phyloP scores from a whole-genome alignment of 331 rosid genomes.

The Acacia pycnantha region DNA sequence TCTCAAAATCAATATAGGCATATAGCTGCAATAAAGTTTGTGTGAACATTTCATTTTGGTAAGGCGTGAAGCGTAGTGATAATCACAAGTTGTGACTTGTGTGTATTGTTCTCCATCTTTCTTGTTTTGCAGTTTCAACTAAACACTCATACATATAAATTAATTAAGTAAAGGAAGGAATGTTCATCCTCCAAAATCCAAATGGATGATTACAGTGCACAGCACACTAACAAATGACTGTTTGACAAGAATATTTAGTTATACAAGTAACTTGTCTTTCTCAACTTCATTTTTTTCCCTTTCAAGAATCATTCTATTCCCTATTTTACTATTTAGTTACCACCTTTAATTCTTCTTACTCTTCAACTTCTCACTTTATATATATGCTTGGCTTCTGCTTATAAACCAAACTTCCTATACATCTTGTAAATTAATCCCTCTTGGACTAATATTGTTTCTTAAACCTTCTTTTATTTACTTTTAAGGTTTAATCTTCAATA shows the following conservation, averaged over 20 bases:
- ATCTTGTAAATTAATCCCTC: neutral
- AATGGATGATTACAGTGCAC: neutral
- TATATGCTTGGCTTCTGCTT: neutral
- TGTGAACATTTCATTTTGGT: neutral
- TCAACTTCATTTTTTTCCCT: constrained; percentile 8
- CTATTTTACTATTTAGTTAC: neutral
- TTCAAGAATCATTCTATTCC: constrained; percentile 4
- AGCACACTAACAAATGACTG: neutral
- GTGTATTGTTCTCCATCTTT: neutral
- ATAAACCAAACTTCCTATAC: neutral
- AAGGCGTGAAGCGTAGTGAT: neutral
- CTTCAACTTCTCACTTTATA: constrained; percentile 1
- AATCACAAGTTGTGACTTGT: neutral
- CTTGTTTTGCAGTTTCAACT: neutral
- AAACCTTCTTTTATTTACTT: neutral
- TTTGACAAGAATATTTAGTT: constrained; percentile 32
- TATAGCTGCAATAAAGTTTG: neutral
- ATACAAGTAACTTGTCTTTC: constrained; percentile 36
- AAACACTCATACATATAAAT: neutral
- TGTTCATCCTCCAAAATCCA: neutral
- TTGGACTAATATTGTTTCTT: neutral
- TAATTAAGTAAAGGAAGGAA: neutral
- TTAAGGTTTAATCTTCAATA: neutral
- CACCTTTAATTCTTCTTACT: neutral
- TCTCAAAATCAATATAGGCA: neutral